Conservation (phyloP, 2,329 filamentous ascomycete genomes). For the Eutypella sp. region DNA sequence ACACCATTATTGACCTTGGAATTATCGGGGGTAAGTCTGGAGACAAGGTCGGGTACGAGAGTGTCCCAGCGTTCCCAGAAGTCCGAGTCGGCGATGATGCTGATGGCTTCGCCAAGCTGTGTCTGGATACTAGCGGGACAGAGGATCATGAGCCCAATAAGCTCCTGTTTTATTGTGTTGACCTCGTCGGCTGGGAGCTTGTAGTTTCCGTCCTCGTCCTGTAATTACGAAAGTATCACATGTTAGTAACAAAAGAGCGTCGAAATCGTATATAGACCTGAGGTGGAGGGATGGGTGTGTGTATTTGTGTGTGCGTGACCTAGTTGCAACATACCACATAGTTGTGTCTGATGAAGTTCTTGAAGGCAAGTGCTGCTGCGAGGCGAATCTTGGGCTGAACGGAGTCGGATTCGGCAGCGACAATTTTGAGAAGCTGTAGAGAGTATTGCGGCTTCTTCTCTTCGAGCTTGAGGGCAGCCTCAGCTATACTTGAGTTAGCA, state of each 20-base stretch:
- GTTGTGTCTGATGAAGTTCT: constrained; percentile 93
- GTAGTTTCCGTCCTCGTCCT: constrained; percentile 91
- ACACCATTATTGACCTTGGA: constrained; percentile 87
- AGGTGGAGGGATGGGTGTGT: neutral
- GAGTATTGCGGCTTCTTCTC: constrained; percentile 85
- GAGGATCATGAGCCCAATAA: constrained; percentile 94
- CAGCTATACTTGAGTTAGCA: constrained; percentile 52
- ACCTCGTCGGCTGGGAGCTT: constrained; percentile 82
- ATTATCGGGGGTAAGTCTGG: constrained; percentile 76
- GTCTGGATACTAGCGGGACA: constrained; percentile 83
- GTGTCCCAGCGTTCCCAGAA: constrained; percentile 97
- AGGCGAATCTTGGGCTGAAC: constrained; percentile 76
- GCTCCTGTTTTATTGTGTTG: constrained; percentile 83
- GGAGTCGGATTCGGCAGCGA: constrained; percentile 66
- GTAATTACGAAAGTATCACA: too few relatives aligned
- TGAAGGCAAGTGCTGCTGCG: constrained; percentile 89
- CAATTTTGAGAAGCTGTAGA: constrained; percentile 81
- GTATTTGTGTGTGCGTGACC: neutral
- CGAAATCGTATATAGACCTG: neutral
- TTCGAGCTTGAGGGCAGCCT: constrained; percentile 71
- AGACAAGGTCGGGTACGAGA: constrained; percentile 89
- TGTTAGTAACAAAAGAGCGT: constrained; percentile 2
- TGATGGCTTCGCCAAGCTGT: constrained; percentile 94
- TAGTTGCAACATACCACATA: constrained; percentile 62
- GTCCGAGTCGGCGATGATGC: constrained; percentile 94